Evolutionary conservation across 2,329 filamentous ascomycete genomes (phyloP).

Genomic region (Sclerotinia trifoliorum): DNA sequence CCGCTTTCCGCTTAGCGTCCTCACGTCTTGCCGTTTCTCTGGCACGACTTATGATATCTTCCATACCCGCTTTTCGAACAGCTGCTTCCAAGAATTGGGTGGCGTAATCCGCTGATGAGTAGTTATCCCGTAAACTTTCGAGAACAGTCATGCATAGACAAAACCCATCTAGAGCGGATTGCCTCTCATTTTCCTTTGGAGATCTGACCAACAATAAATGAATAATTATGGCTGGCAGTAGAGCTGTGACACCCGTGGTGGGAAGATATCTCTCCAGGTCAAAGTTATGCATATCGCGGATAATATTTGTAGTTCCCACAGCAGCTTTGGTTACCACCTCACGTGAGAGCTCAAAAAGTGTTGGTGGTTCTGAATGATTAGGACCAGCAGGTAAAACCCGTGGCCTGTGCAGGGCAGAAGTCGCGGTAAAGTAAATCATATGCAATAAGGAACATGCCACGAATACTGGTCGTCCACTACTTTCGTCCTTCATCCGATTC

Average conservation of each 20-base stretch:
- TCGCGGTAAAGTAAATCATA: slow-evolving; percentile 90
- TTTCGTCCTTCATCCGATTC: slow-evolving; percentile 54
- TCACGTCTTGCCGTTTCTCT: slow-evolving; percentile 8
- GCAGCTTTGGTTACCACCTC: slow-evolving; percentile 81
- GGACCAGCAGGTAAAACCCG: slow-evolving; percentile 76
- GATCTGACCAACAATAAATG: slow-evolving; percentile 92
- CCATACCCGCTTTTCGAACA: slow-evolving; percentile 79
- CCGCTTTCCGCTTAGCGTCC: slow-evolving; percentile 9
- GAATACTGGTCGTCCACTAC: slow-evolving; percentile 56
- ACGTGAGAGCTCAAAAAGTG: slow-evolving; percentile 75
- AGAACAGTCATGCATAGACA: slow-evolving; percentile 91
- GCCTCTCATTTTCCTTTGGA: slow-evolving; percentile 66
- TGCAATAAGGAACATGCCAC: slow-evolving; percentile 84
- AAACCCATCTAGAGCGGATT: slow-evolving; percentile 75
- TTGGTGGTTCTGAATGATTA: slow-evolving; percentile 58
- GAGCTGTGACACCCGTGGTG: slow-evolving; percentile 85
- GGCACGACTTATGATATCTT: slow-evolving; percentile 28
- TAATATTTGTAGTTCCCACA: slow-evolving; percentile 80
- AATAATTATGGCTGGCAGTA: slow-evolving; percentile 90
- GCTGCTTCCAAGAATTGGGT: slow-evolving; percentile 91
- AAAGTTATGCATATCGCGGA: slow-evolving; percentile 69
- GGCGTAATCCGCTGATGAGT: slow-evolving; percentile 93
- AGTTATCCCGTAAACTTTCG: slow-evolving; percentile 81
- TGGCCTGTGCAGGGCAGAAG: slow-evolving; percentile 86
- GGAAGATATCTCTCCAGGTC: slow-evolving; percentile 78